Percentiles rank a stretch among this genome's conserved stretches.
phyloP scores from a whole-genome alignment of 2,329 filamentous ascomycete species.

The Colletotrichum costaricense region DNA sequence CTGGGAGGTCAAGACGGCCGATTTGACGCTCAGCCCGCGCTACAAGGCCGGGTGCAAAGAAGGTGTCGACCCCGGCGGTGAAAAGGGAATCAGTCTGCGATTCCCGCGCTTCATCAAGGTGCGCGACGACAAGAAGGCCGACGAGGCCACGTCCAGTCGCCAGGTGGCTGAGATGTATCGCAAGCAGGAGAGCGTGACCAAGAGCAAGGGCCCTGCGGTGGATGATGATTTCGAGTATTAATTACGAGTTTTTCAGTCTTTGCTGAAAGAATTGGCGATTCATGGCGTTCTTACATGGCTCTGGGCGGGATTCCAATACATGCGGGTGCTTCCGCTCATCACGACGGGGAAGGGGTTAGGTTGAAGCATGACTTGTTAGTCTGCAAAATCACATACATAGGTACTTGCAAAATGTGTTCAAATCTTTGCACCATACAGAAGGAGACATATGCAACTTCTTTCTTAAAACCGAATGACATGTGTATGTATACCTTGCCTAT shows the following conservation, averaged over 20 bases:
- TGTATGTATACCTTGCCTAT: not conserved
- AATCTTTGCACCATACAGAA: not conserved
- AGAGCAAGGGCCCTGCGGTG: conserved; percentile 85
- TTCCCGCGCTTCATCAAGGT: conserved; percentile 95
- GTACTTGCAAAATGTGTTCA: not conserved
- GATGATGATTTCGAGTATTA: conserved; percentile 99
- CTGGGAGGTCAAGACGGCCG: conserved; percentile 98
- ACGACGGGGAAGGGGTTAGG: not conserved
- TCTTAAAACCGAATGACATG: not conserved
- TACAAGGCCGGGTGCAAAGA: conserved; percentile 93
- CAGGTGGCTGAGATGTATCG: conserved; percentile 98
- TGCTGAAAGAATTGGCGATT: not conserved
- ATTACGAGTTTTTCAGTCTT: not conserved
- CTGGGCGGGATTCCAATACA: not conserved
- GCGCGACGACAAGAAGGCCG: conserved; percentile 95
- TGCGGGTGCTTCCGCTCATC: not conserved
- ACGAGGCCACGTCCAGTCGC: conserved; percentile 84
- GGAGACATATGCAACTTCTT: not conserved
- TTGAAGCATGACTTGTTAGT: not conserved
- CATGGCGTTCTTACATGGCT: conserved; percentile 10
- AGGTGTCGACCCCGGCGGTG: conserved; percentile 76
- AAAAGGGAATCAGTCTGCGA: conserved; percentile 85
- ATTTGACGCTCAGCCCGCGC: conserved; percentile 89
- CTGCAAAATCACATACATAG: not conserved
- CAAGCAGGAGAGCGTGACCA: conserved; percentile 90